A percentile compares a stretch with the other conserved stretches of the same genome.
phyloP scores from a whole-genome alignment of 2,329 filamentous ascomycete species.

The Ceratocystis lukuohia region DNA sequence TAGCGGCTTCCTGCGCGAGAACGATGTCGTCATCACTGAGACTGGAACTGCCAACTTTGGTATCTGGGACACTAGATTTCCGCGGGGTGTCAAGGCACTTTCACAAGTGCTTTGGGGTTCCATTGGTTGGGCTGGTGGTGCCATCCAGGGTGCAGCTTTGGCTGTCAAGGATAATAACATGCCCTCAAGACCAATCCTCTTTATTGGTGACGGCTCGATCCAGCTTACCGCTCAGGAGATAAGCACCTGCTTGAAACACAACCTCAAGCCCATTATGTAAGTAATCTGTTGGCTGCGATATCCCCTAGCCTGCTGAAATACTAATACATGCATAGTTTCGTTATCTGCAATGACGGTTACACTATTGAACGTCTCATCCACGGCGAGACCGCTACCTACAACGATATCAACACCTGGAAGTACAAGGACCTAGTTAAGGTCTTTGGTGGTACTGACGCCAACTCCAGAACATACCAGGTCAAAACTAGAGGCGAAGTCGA shows the following conservation, averaged over 20 bases:
- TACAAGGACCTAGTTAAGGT: constrained; percentile 53
- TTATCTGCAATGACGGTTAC: constrained; percentile 79
- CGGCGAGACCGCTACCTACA: constrained; percentile 65
- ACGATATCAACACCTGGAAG: constrained; percentile 66
- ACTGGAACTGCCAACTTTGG: constrained; percentile 83
- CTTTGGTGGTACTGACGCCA: constrained; percentile 48
- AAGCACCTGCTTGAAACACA: constrained; percentile 66
- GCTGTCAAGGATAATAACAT: constrained; percentile 52
- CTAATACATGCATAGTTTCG: constrained; percentile 41
- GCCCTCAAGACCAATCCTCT: constrained; percentile 59
- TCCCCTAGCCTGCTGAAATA: not conserved
- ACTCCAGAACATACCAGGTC: constrained; percentile 50
- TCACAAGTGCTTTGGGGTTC: constrained; percentile 65
- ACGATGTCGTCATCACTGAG: constrained; percentile 73
- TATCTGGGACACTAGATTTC: constrained; percentile 74
- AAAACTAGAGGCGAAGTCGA: constrained; percentile 58
- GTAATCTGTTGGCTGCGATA: constrained; percentile 24
- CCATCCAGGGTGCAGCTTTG: constrained; percentile 53
- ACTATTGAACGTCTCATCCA: constrained; percentile 85
- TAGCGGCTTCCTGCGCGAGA: constrained; percentile 54
- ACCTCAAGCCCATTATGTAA: constrained; percentile 63
- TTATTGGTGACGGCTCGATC: constrained; percentile 80
- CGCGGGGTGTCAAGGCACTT: constrained; percentile 60
- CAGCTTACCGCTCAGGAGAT: constrained; percentile 76
- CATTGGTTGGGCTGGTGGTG: constrained; percentile 48